These are phyloP conservation scores for Epichloe coenophiala DNA, from an alignment of 2,329 filamentous ascomycete species.

Conservation along the genomic window DNA sequence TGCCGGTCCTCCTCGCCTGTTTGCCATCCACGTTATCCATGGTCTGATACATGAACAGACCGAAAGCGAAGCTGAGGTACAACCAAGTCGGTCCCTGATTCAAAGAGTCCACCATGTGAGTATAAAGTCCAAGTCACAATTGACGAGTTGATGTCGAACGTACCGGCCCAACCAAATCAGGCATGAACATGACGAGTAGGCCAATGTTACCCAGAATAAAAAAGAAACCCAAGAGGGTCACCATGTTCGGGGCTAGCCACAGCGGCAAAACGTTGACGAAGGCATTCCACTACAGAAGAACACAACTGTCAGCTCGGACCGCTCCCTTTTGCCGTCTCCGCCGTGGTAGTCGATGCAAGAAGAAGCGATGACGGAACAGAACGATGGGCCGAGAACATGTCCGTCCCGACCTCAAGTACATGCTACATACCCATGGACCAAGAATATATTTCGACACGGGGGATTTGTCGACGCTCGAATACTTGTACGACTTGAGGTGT, in stretches of 20 bases:
- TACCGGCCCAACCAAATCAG: conserved; percentile 82
- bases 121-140: not conserved
- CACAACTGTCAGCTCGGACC: not conserved
- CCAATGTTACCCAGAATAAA: conserved; percentile 81
- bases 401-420: not conserved
- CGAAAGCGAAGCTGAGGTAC: conserved; percentile 90
- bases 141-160: conserved; percentile 17
- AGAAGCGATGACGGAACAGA: not conserved
- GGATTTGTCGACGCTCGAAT: conserved; percentile 93
- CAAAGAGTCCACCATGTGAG: not conserved
- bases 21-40: conserved; percentile 99
- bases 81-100: conserved; percentile 72
- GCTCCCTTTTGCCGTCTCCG: not conserved
- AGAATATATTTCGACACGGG: conserved; percentile 88
- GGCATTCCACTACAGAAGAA: conserved; percentile 69
- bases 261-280: conserved; percentile 83
- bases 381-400: too few relatives aligned
- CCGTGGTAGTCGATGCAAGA: not conserved
- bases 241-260: conserved; percentile 97
- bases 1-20: conserved; percentile 87
- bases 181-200: conserved; percentile 63
- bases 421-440: conserved; percentile 70
- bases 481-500: conserved; percentile 92
- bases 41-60: conserved; percentile 97
- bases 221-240: conserved; percentile 92